Base-by-base conservation (phyloP, 2,329 filamentous ascomycete genomes). In the Pestalotiopsis sp. region DNA sequence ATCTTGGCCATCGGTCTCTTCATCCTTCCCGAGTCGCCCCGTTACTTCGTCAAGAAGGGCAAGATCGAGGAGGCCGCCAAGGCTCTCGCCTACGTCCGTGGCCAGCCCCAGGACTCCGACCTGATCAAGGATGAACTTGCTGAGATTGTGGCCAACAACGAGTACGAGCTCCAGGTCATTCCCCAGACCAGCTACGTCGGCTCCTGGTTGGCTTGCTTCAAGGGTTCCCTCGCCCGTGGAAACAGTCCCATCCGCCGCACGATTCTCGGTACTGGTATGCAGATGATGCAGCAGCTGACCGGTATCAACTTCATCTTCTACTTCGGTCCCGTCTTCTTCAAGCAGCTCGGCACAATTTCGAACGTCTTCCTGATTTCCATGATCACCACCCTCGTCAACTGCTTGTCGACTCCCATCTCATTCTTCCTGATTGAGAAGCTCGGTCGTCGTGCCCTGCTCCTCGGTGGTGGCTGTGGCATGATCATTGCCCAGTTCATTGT, bases 301-400 rank as follows among this genome's bases (percentile, higher is more conserved):
- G 73, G 94, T 85, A 92, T 97, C 82, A 97, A 97, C 87, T 97
- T 95, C 82, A 93, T 96, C 86, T 96, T 95, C 85, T 93, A 93
- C 84, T 93, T 91, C 84, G 93, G 92, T 45, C 94, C 93, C 41
- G 89, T 92, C 69, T 97, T 97, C 89, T 92, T 97, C 83, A 82
- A 92, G 81, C 90, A 90, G 27, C 91, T 92, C 38, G 91, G 91
- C 73, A 92, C 92, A 75, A 93, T 97, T 76, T 74, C 78, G 70
- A 91, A 97, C 85, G 86, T 88, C 58, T 97, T 97, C 88, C 80
- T 97, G 74, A 94, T 96, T 78, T 92, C 91, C 69, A 86, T 97
- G 77, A 88, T 97, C 83, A 95, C 93, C 80, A 96, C 92, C 71
- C 87, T 96, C 66, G 93, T 97, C 85, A 97, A 97, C 83, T 93